Percentiles rank a stretch among this genome's conserved stretches.
Evolutionary conservation across 2,329 filamentous ascomycete species (phyloP).

Genomic region (Colletotrichum camelliae): DNA sequence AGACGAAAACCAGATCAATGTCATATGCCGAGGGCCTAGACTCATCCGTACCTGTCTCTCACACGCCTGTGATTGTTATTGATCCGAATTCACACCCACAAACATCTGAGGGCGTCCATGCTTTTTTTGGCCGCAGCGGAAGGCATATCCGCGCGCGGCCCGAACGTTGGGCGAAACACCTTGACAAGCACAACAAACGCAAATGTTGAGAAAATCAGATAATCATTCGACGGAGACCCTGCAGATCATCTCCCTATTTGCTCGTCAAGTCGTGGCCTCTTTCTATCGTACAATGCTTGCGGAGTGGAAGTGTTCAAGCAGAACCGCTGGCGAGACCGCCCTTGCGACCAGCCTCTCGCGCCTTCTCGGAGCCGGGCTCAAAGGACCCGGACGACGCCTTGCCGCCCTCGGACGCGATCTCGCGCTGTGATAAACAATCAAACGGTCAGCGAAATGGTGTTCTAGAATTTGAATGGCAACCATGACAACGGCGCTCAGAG

Average conservation of each 20-base stretch:
- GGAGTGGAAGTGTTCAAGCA: neutral
- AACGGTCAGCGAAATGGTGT: neutral
- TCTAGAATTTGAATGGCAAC: accelerated
- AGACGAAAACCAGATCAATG: neutral
- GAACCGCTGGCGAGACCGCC: slow-evolving; percentile 39
- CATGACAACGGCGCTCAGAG: neutral
- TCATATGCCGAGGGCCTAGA: neutral
- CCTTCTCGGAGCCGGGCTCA: slow-evolving; percentile 55
- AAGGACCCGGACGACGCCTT: slow-evolving; percentile 60
- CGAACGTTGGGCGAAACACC: neutral
- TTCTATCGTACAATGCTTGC: neutral
- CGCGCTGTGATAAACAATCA: slow-evolving; percentile 37
- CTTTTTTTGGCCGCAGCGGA: neutral
- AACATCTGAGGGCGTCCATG: neutral
- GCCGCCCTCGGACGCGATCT: slow-evolving; percentile 62
- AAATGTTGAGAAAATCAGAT: neutral
- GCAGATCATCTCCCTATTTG: neutral
- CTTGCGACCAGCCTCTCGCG: slow-evolving; percentile 59
- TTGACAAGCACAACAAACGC: neutral
- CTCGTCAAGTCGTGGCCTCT: neutral
- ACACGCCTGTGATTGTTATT: neutral
- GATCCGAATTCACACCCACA: neutral
- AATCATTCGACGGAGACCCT: neutral
- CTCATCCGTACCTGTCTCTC: neutral
- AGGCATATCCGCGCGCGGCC: neutral